Evolutionary conservation across 2,329 filamentous ascomycete species (phyloP), one percentile per base, ranked within the genome.

Genomic region (Cadophora gregata): DNA sequence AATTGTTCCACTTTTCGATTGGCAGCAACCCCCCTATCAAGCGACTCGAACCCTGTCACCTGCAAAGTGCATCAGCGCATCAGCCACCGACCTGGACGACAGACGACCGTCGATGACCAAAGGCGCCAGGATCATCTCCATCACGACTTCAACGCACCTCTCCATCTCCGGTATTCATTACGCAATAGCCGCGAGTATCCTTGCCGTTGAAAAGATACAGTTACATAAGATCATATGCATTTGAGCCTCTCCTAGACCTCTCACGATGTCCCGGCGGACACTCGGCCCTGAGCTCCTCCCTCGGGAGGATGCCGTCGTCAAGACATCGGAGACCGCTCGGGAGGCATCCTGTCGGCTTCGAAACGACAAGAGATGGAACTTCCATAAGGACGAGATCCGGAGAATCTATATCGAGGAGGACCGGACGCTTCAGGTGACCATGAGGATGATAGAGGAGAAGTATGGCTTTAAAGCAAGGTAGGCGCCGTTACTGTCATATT

Each of bases 331-430:
- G 48, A 63, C 61, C 33, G 36, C 61, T 42, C 48, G 61, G 33
- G 61, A 63, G 48, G 61, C 61, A 27, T 63, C 61, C 19, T 63
- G 61, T 53, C 61, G 61, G 50, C 38, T 50, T 45, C 59, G 63
- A n/a, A 68, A 65, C 24, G 63, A 68, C 59, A 64, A 63, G 63
- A 68, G 64, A 51, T 68, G 66, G 66, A 64, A 66, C 9, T 56
- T 53, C 14, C 53, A 60, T 25, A 68, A 65, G 55, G 63, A 63
- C 8, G 31, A 62, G 48, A 68, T 68, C 60, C 27, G 53, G 16
- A 21, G 53, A 5, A 63, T 68, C 53, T 68, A 68, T 38, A 65
- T 65, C 19, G 55, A 38, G 36, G 47, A 61, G 36, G 63, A 65
- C 27, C 45, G 60, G n/a, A 65, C 66, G 1, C 66, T 68, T 19